Evolutionary conservation across 129 eudicot genomes (phyloP), one percentile per base, ranked within the genome.

Genomic region (Silybum marianum): DNA sequence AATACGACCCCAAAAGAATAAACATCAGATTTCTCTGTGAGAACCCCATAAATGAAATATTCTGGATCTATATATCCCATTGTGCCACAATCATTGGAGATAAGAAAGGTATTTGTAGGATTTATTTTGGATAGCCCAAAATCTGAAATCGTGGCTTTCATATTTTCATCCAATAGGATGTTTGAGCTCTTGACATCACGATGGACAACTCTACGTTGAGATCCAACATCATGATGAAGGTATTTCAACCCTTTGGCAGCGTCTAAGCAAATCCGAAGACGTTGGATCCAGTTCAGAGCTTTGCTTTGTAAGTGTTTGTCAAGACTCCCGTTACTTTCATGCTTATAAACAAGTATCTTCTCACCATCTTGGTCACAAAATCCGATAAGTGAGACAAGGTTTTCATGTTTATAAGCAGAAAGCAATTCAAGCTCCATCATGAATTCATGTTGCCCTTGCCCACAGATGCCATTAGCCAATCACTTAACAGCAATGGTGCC

Each of bases 311-410:
- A n/a, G 7, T 6, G 23, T 18, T 58, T 58, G 66, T 58, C 66
- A 5, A 58, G 23, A 2, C 66, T 58, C 10, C 66, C 66, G 1
- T 58, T 58, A 18, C 66, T 58, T 9, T 58, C 66, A 58, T 58
- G 23, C 66, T 58, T 58, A 58, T 58, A 58, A 58, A 58, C 66
- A 58, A 58, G 66, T 58, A 58, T 58, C 66, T 58, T 58, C 38
- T 77, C 73, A 1, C 28, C 72, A 38, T 39, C 81, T 22, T 77
- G 16, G 16, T 36, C 19, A 9, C 73, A 77, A 65, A 6, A 77
- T 11, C 81, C 81, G 18, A 77, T 25, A 77, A 77, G 81, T 36
- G 81, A 63, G 13, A 24, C 85, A 67, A 77, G 60, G 62, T 77
- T 77, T 63, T 65, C 60, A 38, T 77, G 81, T 77, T 65, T 63